A percentile compares a stretch with the other conserved stretches of the same genome.
These are phyloP conservation scores for Epicoccum nigrum DNA, from an alignment of 2,329 filamentous ascomycete species.

Conservation along the genomic window DNA sequence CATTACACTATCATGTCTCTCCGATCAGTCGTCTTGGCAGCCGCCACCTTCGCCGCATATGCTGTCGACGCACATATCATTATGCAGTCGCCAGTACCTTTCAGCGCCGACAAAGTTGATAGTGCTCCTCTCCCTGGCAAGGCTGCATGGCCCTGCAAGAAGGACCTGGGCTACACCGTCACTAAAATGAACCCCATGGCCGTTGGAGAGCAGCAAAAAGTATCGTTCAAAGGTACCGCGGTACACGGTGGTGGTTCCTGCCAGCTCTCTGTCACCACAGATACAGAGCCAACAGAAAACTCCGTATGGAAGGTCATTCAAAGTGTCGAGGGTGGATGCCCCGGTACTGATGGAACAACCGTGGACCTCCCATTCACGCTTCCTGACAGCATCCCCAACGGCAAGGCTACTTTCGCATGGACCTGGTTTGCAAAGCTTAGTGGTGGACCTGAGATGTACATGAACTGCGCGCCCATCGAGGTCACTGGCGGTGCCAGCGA, in stretches of 20 bases:
- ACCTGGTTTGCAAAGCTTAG: conserved; percentile 84
- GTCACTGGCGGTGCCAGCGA: conserved; percentile 63
- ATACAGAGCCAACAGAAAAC: conserved; percentile 58
- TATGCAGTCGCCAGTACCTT: conserved; percentile 70
- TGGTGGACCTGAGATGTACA: conserved; percentile 84
- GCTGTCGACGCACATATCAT: conserved; percentile 78
- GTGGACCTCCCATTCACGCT: conserved; percentile 72
- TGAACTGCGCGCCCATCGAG: conserved; percentile 84
- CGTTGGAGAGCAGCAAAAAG: conserved; percentile 65
- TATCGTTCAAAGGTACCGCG: conserved; percentile 74
- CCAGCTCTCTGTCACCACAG: conserved; percentile 77
- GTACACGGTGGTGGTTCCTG: conserved; percentile 91
- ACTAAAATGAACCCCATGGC: conserved; percentile 56
- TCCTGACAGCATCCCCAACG: conserved; percentile 72
- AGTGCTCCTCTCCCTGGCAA: conserved; percentile 79
- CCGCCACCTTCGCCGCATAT: conserved; percentile 29
- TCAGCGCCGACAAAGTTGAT: conserved; percentile 59
- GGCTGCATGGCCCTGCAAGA: conserved; percentile 63
- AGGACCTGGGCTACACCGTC: conserved; percentile 37
- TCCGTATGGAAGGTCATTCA: conserved; percentile 88
- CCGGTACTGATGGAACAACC: conserved; percentile 66
- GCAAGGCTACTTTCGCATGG: conserved; percentile 84
- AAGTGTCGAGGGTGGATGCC: conserved; percentile 86
- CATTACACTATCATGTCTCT: conserved; percentile 51
- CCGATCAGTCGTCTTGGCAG: conserved; percentile 61